Base-by-base conservation (phyloP, 805 yeast genomes). In the Yarrowia sp. region DNA sequence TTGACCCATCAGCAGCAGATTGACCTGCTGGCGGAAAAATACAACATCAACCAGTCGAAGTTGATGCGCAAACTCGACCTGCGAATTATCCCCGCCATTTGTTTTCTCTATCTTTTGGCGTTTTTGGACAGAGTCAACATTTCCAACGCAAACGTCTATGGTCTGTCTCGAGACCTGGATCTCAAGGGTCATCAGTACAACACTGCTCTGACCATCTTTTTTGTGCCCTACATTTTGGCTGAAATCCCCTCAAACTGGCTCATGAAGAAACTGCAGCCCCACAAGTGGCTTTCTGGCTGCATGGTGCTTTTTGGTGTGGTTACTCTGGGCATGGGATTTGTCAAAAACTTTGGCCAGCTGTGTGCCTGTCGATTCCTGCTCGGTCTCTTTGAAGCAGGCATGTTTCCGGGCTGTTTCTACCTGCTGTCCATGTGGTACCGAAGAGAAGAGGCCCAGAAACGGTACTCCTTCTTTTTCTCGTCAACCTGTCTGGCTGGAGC, bases 101-200 rank as follows among this genome's bases (percentile, higher is more conserved):
- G 91, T 71, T 70, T 89, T 24, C 78, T 90, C 49, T 90, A 90
- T 71, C 84, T 90, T 73, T 80, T 89, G 67, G 87, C 93, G 0
- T 90, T 89, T 71, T 76, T 90, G 71, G 96, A 90, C 73, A 80
- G 96, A 74, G 92, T 89, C 66, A 90, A 90, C 73, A 88, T 90
- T 67, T 85, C 92, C 30, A 89, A 90, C 75, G 96, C 96, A 8
- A 85, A 85, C 67, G 82, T 87, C 65, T 89, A 88, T 71, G 91
- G 91, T 14, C 78, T 90, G 78, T 80, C 80, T n/a, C 75, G 70
- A 0, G 88, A 85, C 65, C 74, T 90, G 32, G 70, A 79, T 24
- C 77, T 90, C 46, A 72, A 75, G 2, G 87, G 87, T 10, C 79
- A 80, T 68, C 86, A 88, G 71, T 88, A 81, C 77, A 85, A 86